Base-by-base conservation (phyloP, 352 stramenopile species). In the Hyaloperonospora arabidopsidis region DNA sequence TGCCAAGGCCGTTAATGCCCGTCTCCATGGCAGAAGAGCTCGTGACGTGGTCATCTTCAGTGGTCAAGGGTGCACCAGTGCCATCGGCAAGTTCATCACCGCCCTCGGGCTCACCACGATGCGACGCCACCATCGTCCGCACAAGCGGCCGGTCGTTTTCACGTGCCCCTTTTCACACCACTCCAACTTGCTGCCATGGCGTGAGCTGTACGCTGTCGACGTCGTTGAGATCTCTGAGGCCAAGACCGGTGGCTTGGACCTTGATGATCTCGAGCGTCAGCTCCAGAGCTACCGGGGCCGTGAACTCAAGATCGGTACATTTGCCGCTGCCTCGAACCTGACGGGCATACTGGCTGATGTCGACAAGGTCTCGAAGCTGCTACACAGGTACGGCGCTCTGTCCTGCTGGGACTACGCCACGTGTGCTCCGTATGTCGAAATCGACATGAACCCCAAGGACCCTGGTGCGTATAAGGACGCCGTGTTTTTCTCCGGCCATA, bases 331-430 rank as follows among this genome's bases (percentile, higher is more conserved):
- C 5, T 92, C 81, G 36, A 99, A 99, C 65, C 76, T 99, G 21
- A 98, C 95, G 0, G 97, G 97, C 5, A 54, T 95, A 10, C 62
- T 97, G 36, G 74, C 79, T 7, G 79, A 98, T 56, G 85, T 97
- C 7, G 73, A 97, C 62, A 64, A 65, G 1, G 83, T 98, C 58
- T 86, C 93, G 2, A 76, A 65, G 14, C 36, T 97, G 8, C 62
- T 98, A 35, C 96, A 98, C 68, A 62, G 67, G 44, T 63, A 98
- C 49, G 89, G 92, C 0, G 94, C 90, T 3, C 63, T 99, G 43
- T 82, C 88, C 6, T 91, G 95, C 54, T 98, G 93, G 76, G 96
- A 99, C 79, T 98, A 97, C 64, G 96, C 96, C 0, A 97, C 93
- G 0, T 94, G 74, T 21, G 95, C 90, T 1, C 87, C 95, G 12